Evolutionary conservation across 257 asterid genomes (phyloP), one percentile per base, ranked within the genome.

Genomic region (Capsicum baccatum): DNA sequence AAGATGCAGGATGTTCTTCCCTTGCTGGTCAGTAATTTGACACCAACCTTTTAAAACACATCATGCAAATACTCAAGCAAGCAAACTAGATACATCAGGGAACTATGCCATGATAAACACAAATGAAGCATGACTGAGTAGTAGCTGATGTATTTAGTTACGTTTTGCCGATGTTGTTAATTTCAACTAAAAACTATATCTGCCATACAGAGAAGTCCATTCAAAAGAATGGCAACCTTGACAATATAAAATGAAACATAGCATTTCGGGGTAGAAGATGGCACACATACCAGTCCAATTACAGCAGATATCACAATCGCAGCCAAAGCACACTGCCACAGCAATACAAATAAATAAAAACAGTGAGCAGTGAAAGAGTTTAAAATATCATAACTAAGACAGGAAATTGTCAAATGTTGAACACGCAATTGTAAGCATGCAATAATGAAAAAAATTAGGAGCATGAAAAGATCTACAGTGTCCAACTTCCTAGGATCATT

Each of bases 281-380:
- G 82, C 81, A 73, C 47, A 87, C 97, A 86, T 89, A 96, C 99
- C 98, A 97, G 94, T 88, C 99, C 99, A 85, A 94, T 86, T 83
- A 97, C 99, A 88, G 99, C 99, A 79, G 99, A 92, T 85, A 97
- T 92, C 88, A 97, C 99, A 71, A 97, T 95, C 78, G 99, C 98
- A 84, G 99, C 99, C 85, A 97, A 92, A 80, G 87, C 91, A 89
- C 97, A 91, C 99, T 94, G 96, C 90, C 91, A 84, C 91, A 83
- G 64, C 64, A 78, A 78, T 52, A 14, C 8, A 52, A 78, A 54
- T 26, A 55, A 54, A 78, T 54, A 78, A 26, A 78, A 54, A 78
- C 37, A 33, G 62, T 52, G 64, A 78, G 26, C 12, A 54, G 21
- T 54, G 82, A 21, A 78, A 54, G 79, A 26, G 64, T 26, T 54